Evolutionary conservation across 495 filamentous ascomycete species (phyloP), one percentile per base, ranked within the genome.

Genomic region (Aspergillus nanangensis): DNA sequence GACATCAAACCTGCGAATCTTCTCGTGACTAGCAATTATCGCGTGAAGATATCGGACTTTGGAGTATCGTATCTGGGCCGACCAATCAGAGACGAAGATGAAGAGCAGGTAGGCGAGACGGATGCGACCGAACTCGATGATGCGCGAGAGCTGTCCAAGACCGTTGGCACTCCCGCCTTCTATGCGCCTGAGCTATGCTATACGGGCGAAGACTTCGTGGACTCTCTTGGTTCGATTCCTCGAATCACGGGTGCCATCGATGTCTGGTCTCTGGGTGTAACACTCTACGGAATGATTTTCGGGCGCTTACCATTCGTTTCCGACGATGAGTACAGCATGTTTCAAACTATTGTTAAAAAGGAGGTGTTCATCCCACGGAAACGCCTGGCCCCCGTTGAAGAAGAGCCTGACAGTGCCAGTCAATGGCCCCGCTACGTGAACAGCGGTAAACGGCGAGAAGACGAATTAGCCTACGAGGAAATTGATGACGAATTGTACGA

Each of bases 1-100:
- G 93, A 99, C 61, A 99, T 99, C 70, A 99, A 99, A 63, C 93
- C 93, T 0, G 90, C 92, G n/a, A 99, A 99, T 62, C 76, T 99
- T 4, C 75, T 99, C 7, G 86, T 90, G 69, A 95, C 90, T 4
- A 78, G 75, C 45, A 85, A 90, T 53, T 80, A 90, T 56, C 81
- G 86, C 10, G 87, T 95, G 51, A 99, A 97, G 72, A 99, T 99
- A 38, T 97, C 93, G n/a, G 93, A 99, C 60, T 99, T 99, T 69
- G 93, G 93, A 22, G 93, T 99, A 3, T 97, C 93, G 0, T 99
- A 96, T 63, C 83, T 97, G 35, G 94, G 93, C 17, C 80, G 87
- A 41, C 87, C 88, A 0, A 83, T 90, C 47, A 72, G 86, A 43
- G 85, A 87, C 48, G 87, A 91, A 44, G 74, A 82, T 9, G 82